Evolutionary conservation across 2,329 filamentous ascomycete genomes (phyloP), one percentile per base, ranked within the genome.

Genomic region (Orbilia ellipsospora): DNA sequence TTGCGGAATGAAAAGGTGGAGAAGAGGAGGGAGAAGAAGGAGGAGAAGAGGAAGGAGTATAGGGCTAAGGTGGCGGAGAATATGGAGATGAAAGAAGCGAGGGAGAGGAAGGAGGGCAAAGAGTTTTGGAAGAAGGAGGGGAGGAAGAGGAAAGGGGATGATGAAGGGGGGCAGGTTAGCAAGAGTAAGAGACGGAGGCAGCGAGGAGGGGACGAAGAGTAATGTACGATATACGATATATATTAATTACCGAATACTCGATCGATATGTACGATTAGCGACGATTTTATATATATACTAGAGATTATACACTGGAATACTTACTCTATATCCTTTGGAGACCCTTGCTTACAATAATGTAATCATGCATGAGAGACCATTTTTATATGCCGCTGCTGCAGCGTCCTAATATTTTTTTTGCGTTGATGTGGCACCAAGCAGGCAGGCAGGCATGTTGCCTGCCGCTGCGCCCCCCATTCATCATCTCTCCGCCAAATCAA

Each of bases 41-140:
- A 97, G 80, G 92, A 94, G 85, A 88, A 92, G 81, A 88, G 92
- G 76, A 88, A 89, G 78, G 89, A 89, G 78, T 95, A 97, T 83
- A 87, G 90, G 79, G 92, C 91, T 84, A 95, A 93, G 86, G 87
- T 97, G 48, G 90, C 88, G 6, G 92, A 92, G 80, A 89, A 90
- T 80, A 86, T 89, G 80, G 93, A 96, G 87, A 96, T 93, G 88
- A 92, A 92, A 84, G 88, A 87, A 70, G 92, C 90, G 75, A 86
- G 94, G 62, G 94, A 98, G 86, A 96, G 94, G 88, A 89, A 89
- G 80, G 94, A 99, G 85, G 91, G 89, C 81, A 91, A 96, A 82
- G 94, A 97, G 80, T 99, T 89, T 81, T 99, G 95, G 95, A 86
- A 89, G 80, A 90, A 89, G 80, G 96, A 99, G 84, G 95, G 95